These are phyloP conservation scores for Plasmodium yoelii DNA, from an alignment of 169 alveolate species.

Conservation along the genomic window DNA sequence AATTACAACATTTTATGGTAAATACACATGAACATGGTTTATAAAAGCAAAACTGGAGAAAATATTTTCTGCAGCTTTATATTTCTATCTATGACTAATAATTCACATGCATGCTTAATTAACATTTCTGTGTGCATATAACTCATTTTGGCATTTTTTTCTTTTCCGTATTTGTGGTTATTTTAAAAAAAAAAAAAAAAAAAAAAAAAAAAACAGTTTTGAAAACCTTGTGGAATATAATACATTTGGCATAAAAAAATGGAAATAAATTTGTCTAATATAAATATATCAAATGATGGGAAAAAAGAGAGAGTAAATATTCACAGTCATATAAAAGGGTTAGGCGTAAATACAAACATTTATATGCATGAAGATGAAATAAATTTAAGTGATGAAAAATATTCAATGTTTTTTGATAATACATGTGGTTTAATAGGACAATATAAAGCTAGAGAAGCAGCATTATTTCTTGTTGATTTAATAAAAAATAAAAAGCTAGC, in stretches of 20 bases:
- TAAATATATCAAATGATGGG: constrained; percentile 35
- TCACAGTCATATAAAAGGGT: constrained; percentile 99
- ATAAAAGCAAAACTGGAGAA: too few relatives aligned
- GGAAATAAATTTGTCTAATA: constrained; percentile 47
- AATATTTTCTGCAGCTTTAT: too few relatives aligned
- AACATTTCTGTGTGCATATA: too few relatives aligned
- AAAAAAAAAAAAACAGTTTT: too few relatives aligned
- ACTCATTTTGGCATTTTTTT: background rate
- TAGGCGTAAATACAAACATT: constrained; percentile 95
- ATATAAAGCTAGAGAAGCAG: constrained; percentile 99
- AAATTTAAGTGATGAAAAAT: constrained; percentile 76
- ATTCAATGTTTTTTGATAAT: constrained; percentile 78
- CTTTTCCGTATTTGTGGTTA: background rate
- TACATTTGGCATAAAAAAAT: background rate
- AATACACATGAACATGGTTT: too few relatives aligned
- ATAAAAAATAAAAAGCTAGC: constrained; percentile 98
- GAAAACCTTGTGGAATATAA: too few relatives aligned
- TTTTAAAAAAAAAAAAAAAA: background rate
- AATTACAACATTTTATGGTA: too few relatives aligned
- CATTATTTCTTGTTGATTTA: constrained; percentile 98
- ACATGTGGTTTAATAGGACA: constrained; percentile 98
- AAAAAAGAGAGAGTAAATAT: constrained; percentile 94
- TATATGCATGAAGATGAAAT: constrained; percentile 70
- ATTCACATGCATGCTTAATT: too few relatives aligned
- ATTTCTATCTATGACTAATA: too few relatives aligned